Evolutionary conservation across 805 yeast species (phyloP), one percentile per base, ranked within the genome.

Genomic region (Torulaspora maleeae): DNA sequence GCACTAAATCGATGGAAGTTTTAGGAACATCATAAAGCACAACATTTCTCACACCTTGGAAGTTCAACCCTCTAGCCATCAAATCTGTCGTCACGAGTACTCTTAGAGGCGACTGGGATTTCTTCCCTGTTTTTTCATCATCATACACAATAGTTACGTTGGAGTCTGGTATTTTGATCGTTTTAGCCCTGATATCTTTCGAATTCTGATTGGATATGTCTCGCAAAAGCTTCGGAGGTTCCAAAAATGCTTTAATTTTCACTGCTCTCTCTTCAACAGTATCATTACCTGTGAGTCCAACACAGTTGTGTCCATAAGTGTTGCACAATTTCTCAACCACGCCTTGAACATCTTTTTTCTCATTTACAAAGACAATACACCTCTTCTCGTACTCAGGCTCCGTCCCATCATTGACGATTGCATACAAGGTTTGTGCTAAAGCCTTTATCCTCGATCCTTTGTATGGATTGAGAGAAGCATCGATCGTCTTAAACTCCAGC

Each of bases 21-120:
- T 77, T 76, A 5, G 99, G 99, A 36, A 89, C 78, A 60, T 91
- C 97, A 69, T 82, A 83, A 41, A 93, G 68, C 22, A 91, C 73
- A 10, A 91, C 86, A 55, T 89, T 89, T 53, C 89, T 76, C 25
- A 93, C 79, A 13, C 85, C 85, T 44, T 77, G 75, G 67, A 93
- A 89, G 59, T 91, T 91, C 45, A 93, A 68, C 2, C 99, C 99
- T 58, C 99, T 74, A 1, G 97, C 90, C 47, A 87, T 72, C 36
- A 93, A 71, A 65, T 91, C 99, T 0, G 98, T 89, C 17, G 95
- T 84, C 0, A 91, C 80, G 27, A 93, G 71, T 0, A 91, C 83
- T 55, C 83, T 83, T 48, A 87, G 61, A 24, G 34, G 44, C 4
- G 41, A 20, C 15, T 27, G 25, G 3, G 47, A 36, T 51, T 51